These are phyloP conservation scores for Wallacemonas sp. DNA, from an alignment of 208 protist species.

Conservation along the genomic window DNA sequence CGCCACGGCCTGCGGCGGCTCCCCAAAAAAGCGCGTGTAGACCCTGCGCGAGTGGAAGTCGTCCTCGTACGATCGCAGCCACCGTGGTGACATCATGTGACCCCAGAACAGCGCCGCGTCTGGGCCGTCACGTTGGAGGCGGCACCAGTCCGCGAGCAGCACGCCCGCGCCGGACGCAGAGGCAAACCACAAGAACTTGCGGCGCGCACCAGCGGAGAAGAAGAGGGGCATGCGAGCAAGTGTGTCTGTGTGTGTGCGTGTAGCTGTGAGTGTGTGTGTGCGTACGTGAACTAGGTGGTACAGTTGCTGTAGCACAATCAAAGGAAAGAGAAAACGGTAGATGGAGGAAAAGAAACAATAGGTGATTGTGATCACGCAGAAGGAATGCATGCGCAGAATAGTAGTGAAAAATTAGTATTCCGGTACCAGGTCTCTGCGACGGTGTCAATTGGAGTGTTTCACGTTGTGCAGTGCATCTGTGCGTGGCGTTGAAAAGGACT, in stretches of 20 bases:
- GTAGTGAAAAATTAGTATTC: no score
- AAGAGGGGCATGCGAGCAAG: no score
- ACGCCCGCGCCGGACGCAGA: neutral
- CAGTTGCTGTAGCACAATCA: no score
- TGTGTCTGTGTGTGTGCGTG: neutral
- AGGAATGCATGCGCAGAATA: no score
- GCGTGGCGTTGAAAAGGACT: no score
- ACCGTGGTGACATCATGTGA: neutral
- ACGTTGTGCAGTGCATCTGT: no score
- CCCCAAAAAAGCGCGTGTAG: conserved; percentile 9
- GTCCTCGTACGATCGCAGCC: neutral
- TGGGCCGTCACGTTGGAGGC: conserved; percentile 4
- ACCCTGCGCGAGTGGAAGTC: neutral
- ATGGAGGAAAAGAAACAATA: no score
- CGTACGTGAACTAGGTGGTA: neutral
- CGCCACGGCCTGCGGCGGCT: conserved; percentile 2
- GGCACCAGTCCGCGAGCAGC: conserved; percentile 1
- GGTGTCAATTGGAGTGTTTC: no score
- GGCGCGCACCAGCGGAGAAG: neutral
- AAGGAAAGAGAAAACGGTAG: no score
- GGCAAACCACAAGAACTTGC: neutral
- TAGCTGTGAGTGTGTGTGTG: neutral
- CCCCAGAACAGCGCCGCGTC: neutral
- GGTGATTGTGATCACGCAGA: no score
- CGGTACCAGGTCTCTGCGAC: no score